phyloP scores from a whole-genome alignment of 176 grass and related monocot genomes.

The Oryza punctata region DNA sequence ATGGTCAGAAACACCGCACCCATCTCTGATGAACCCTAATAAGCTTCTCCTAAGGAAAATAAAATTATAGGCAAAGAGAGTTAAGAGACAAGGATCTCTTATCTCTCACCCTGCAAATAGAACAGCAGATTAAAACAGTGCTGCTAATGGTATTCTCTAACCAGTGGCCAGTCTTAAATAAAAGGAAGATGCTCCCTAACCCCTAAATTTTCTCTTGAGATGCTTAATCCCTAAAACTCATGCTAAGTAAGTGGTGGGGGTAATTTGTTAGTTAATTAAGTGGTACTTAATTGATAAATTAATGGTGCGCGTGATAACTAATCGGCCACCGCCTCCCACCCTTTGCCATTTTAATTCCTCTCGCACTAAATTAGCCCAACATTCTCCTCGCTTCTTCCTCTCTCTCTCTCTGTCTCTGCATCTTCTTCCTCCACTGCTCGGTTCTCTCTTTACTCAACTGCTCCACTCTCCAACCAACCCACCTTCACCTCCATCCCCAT shows the following conservation, averaged over 20 bases:
- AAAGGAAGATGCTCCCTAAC: slow-evolving; percentile 25
- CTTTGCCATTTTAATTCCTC: slow-evolving; percentile 47
- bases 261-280: not conserved
- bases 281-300: not conserved
- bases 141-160: not conserved
- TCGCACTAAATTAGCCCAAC: slow-evolving; percentile 35
- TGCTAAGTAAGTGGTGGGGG: not conserved
- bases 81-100: slow-evolving; percentile 3
- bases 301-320: slow-evolving; percentile 41
- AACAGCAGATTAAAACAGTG: not conserved
- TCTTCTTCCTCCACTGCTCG: not conserved
- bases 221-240: not conserved
- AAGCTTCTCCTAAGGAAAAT: not conserved
- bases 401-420: slow-evolving; percentile 10
- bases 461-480: slow-evolving; percentile 36
- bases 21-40: not conserved
- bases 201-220: slow-evolving; percentile 8
- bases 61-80: not conserved
- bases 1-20: slow-evolving; percentile 13
- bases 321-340: slow-evolving; percentile 12
- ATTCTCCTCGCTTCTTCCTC: slow-evolving; percentile 27
- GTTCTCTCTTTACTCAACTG: too few relatives aligned
- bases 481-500: slow-evolving; percentile 8
- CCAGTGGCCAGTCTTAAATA: not conserved
- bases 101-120: not conserved